Evolutionary conservation across 805 yeast genomes (phyloP).

Genomic region (Candida hungchunana): DNA sequence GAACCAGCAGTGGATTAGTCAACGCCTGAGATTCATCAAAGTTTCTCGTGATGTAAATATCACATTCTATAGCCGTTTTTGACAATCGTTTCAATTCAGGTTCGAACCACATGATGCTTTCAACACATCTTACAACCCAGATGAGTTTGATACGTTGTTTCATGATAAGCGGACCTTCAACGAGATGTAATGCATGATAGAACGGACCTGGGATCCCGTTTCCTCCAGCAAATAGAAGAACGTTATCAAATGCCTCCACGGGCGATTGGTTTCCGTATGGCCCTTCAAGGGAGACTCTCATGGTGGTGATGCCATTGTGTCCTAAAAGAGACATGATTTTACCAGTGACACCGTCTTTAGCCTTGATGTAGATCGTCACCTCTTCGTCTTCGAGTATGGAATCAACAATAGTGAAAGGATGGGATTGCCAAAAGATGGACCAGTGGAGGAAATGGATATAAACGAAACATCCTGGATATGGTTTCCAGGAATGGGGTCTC

Average conservation of each 20-base stretch:
- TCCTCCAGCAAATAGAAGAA: conserved; percentile 46
- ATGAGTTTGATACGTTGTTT: conserved; percentile 40
- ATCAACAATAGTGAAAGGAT: conserved; percentile 62
- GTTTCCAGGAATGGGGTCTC: conserved; percentile 44
- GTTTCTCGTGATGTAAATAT: conserved; percentile 39
- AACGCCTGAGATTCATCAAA: conserved; percentile 10
- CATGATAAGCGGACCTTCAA: conserved; percentile 19
- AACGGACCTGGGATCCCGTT: conserved; percentile 49
- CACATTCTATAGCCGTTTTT: conserved; percentile 35
- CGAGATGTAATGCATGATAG: conserved; percentile 34
- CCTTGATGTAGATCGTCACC: conserved; percentile 42
- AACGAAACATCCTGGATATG: conserved; percentile 51
- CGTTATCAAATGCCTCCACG: conserved; percentile 33
- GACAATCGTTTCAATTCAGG: conserved; percentile 22
- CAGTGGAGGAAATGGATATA: conserved; percentile 53
- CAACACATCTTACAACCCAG: conserved; percentile 60
- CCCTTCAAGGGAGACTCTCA: conserved; percentile 52
- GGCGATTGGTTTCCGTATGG: conserved; percentile 52
- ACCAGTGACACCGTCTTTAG: conserved; percentile 51
- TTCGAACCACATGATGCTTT: conserved; percentile 47
- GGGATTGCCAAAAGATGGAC: conserved; percentile 59
- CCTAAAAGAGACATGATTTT: conserved; percentile 7
- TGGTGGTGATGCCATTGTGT: conserved; percentile 8
- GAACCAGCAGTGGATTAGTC: conserved; percentile 3
- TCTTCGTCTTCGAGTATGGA: conserved; percentile 34